Evolutionary conservation across 768 basidiomycete species (phyloP), one percentile per base, ranked within the genome.

Genomic region (Boletus barrowsii): DNA sequence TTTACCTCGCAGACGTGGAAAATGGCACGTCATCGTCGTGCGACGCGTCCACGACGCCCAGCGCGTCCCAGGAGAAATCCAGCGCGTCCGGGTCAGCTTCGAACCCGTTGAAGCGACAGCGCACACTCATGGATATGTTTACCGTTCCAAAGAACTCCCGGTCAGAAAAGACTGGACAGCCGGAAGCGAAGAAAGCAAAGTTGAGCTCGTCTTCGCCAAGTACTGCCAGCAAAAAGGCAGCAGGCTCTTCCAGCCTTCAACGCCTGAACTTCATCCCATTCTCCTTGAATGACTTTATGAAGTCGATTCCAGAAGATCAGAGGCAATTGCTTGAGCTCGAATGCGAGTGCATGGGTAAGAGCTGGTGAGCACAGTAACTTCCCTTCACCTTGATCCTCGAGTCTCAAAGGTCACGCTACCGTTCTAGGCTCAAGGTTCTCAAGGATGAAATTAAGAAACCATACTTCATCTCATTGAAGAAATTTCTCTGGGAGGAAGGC

Each of bases 391-490:
- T 33, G 29, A 17, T 26, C 26, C 47, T 33, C 40, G 36, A 5
- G 18, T 50, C 46, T 17, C 14, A 11, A 42, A 35, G 42, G 37
- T 51, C 30, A 69, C 48, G 29, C 20, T 46, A 50, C 55, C 51
- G 40, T 29, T 56, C 43, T 57, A 91, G 88, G 90, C 74, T 92
- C 41, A 87, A 87, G 65, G 60, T 87, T 35, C 76, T 93, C 51
- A 82, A 84, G 57, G 80, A 84, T 55, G 90, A 93, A 64, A 79
- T 93, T 48, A 79, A 76, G 61, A 86, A 89, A 63, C 80, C 87
- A 0, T 93, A 91, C 69, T 93, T 93, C 62, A 70, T 91, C 48
- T 64, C 79, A 24, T 68, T 93, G 52, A 91, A 93, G 68, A 71
- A 75, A 49, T 90, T 83, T 59, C 76, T 92, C 18, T 84, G 81